Base-by-base conservation (phyloP, 441 rosid species). In the Biscutella laevigata region DNA sequence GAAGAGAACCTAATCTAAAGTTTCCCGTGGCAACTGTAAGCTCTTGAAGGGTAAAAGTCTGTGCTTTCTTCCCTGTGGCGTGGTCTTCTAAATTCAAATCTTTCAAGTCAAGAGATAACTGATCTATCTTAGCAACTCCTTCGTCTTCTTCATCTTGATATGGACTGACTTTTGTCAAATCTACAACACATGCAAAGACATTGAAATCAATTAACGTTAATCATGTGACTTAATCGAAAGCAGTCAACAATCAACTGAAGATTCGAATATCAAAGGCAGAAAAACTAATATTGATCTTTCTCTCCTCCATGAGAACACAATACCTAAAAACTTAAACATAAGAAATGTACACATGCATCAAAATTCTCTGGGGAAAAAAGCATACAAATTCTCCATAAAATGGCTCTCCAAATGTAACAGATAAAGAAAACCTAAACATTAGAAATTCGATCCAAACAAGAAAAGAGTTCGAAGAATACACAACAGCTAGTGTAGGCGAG, bases 1-100 rank as follows among this genome's bases (percentile, higher is more conserved):
- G 57, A 50, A 81, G 77, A 74, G 84, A 78, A 64, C 73, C 78
- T 1, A 66, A 52, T 58, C 71, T 69, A 39, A 83, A 86, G 73
- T 79, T 81, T 1, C 62, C 72, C 0, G 95, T 81, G 13, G 88
- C 90, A 7, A 53, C 38, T 0, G 66, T 62, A 20, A 86, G 82
- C 64, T 86, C 86, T 45, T 61, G 62, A 29, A 80, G 73, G 17
- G 77, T 60, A 66, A 82, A 80, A 25, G 77, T 57, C 35, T 70
- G 68, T 8, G 81, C 87, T 47, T 40, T 55, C 53, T 47, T 60
- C 75, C 72, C 69, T 51, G 52, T 77, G 22, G 65, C 71, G 50
- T 72, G 75, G 41, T 71, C 71, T 19, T 56, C 66, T 38, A 82
- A 53, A 71, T 85, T 71, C 43, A 71, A 68, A 51, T 66, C 68